Evolutionary conservation across 345 rosid species (phyloP), one percentile per base, ranked within the genome.

Genomic region (Populus tremula): DNA sequence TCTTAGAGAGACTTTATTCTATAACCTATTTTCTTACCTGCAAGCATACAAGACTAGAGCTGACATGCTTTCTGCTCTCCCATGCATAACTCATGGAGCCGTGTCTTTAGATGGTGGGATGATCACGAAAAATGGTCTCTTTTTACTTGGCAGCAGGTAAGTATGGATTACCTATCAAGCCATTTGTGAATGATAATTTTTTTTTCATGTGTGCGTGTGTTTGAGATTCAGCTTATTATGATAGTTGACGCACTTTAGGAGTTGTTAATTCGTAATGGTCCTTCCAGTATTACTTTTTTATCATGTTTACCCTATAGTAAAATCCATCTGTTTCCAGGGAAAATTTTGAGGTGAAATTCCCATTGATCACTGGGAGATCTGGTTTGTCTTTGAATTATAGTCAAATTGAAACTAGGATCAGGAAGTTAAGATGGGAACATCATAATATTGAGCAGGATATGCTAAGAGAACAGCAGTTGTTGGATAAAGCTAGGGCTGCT

Each of bases 1-100:
- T 6, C 76, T 80, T 25, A 80, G 79, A 76, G 83, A 80, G 76
- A 75, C 83, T 17, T 56, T 80, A 71, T 71, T 80, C 63, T 80
- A 80, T 53, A 16, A 7, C 45, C 20, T 80, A 25, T 80, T 80
- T 50, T 80, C 83, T 47, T 59, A 6, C 17, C 79, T 75, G 39
- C 82, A 80, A 49, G 76, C 50, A 6, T 70, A 69, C 62, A 49
- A 21, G 5, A 75, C 76, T 56, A 80, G 75, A 61, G 45, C 62
- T 2, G 76, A 69, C 23, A 70, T 80, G 79, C 50, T 75, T 10
- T 27, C 1, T 75, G 78, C 82, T 70, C 75, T 75, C 35, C 82
- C 79, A 56, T 80, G 78, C 63, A 70, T 70, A 63, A 75, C 75
- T 75, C 43, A 75, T 45, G 82, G 79, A 61, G 79, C 79, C 31